phyloP scores from a whole-genome alignment of 768 basidiomycete genomes.

The Sporobolomyces phaffii region DNA sequence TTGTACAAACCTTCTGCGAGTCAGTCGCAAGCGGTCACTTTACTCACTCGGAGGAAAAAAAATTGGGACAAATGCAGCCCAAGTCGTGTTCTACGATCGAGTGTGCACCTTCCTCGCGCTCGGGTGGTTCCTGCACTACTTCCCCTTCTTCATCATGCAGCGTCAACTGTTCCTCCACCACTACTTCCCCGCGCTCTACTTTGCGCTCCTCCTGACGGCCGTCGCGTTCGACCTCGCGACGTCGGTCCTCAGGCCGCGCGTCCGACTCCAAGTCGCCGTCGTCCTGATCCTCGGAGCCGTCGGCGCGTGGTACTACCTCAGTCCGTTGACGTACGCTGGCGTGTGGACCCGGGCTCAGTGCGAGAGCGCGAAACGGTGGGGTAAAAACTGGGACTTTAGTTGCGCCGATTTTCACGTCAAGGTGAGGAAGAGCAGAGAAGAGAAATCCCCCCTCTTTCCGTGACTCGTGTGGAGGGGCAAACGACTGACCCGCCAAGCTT shows the following conservation, averaged over 20 bases:
- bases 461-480: too few species aligned
- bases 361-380: slow-evolving; percentile 62
- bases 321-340: slow-evolving; percentile 74
- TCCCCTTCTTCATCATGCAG: slow-evolving; percentile 94
- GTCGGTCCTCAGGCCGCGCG: slow-evolving; percentile 66
- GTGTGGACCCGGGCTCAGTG: slow-evolving; percentile 82
- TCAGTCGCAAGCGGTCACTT: too few species aligned
- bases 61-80: too few species aligned
- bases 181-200: slow-evolving; percentile 95
- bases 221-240: slow-evolving; percentile 79
- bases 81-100: slow-evolving; percentile 83
- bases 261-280: slow-evolving; percentile 73
- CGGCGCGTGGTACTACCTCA: slow-evolving; percentile 61
- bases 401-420: slow-evolving; percentile 50
- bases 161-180: slow-evolving; percentile 97
- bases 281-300: slow-evolving; percentile 64
- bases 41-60: too few species aligned
- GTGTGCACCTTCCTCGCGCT: slow-evolving; percentile 85
- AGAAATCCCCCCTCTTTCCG: too few species aligned
- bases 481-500: not conserved
- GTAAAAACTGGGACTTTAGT: slow-evolving; percentile 92
- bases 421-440: slow-evolving; percentile 9
- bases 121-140: slow-evolving; percentile 87
- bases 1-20: too few species aligned
- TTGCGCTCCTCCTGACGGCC: slow-evolving; percentile 66